These are phyloP conservation scores for Pyrenopolyporus hunteri DNA, from an alignment of 495 filamentous ascomycete species.

Conservation along the genomic window DNA sequence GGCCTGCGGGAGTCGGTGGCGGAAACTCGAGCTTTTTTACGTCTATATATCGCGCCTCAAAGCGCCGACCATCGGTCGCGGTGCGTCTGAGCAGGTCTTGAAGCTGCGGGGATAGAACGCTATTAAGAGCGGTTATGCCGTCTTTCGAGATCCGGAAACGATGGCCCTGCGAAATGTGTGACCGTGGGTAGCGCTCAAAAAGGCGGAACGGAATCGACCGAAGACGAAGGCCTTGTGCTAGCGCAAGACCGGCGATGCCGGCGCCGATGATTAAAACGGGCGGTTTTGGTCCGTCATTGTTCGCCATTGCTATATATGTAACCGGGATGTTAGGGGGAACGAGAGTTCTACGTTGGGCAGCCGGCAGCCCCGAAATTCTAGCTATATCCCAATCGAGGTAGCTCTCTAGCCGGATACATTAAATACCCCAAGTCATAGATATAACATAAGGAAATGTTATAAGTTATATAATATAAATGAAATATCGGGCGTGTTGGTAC, in stretches of 20 bases:
- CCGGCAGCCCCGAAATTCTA: too few relatives aligned
- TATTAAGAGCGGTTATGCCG: slow-evolving; percentile 34
- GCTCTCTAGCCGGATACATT: too few relatives aligned
- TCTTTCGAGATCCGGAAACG: slow-evolving; percentile 48
- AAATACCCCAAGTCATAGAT: too few relatives aligned
- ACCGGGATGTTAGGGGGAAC: not conserved
- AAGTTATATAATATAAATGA: too few relatives aligned
- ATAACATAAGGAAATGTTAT: too few relatives aligned
- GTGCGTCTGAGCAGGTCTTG: slow-evolving; percentile 29
- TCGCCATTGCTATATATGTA: not conserved
- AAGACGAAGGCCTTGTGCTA: slow-evolving; percentile 55
- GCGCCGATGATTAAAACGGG: slow-evolving; percentile 51
- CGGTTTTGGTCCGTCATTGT: not conserved
- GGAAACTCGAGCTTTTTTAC: slow-evolving; percentile 25
- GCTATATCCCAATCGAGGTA: too few relatives aligned
- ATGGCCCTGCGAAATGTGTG: slow-evolving; percentile 42
- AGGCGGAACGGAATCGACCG: slow-evolving; percentile 54
- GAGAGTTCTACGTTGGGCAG: not conserved
- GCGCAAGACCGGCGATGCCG: slow-evolving; percentile 53
- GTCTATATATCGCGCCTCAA: slow-evolving; percentile 38
- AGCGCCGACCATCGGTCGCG: slow-evolving; percentile 13
- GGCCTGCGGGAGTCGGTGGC: slow-evolving; percentile 13
- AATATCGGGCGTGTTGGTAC: too few relatives aligned
- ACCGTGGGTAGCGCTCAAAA: slow-evolving; percentile 51
- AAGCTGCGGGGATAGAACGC: slow-evolving; percentile 30